Evolutionary conservation across 495 filamentous ascomycete genomes (phyloP).

Genomic region (Lasiosphaeria hispida): DNA sequence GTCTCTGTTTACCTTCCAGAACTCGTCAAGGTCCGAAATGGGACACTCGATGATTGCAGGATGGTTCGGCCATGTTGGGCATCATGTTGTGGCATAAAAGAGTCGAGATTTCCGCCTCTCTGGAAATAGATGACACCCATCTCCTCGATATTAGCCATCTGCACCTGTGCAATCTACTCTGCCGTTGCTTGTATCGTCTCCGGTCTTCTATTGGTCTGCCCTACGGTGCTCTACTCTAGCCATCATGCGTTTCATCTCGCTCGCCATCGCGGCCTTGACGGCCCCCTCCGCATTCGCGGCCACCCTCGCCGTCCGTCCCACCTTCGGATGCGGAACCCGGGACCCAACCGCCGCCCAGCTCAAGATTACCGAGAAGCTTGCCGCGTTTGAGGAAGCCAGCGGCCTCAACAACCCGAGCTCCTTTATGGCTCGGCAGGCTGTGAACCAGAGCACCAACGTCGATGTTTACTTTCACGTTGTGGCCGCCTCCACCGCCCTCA

Average conservation of each 20-base stretch:
- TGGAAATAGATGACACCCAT: too few relatives aligned
- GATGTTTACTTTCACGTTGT: conserved; percentile 65
- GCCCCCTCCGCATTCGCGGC: conserved; percentile 32
- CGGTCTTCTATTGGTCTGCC: conserved; percentile 6
- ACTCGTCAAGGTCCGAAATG: conserved; percentile 1
- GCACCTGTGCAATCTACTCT: background rate
- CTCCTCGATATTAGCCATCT: background rate
- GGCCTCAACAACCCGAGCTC: conserved; percentile 7
- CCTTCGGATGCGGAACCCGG: conserved; percentile 40
- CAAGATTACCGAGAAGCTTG: conserved; percentile 27
- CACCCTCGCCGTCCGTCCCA: conserved; percentile 5
- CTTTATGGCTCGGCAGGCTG: conserved; percentile 11
- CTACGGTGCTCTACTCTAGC: background rate
- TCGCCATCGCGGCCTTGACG: conserved; percentile 30
- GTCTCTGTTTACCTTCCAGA: conserved; percentile 8
- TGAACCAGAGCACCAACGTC: conserved; percentile 35
- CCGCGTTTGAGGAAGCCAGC: conserved; percentile 29
- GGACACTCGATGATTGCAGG: background rate
- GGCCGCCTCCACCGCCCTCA: conserved; percentile 40
- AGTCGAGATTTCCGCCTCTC: too few relatives aligned
- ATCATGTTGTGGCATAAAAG: background rate
- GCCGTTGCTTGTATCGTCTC: conserved; percentile 1
- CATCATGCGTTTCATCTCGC: conserved; percentile 40
- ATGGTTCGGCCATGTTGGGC: background rate
- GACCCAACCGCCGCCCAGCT: conserved; percentile 40